A percentile compares a stretch with the other conserved stretches of the same genome.
These are phyloP conservation scores for Neocucurbitaria cava DNA, from an alignment of 2,329 filamentous ascomycete species.

Conservation along the genomic window DNA sequence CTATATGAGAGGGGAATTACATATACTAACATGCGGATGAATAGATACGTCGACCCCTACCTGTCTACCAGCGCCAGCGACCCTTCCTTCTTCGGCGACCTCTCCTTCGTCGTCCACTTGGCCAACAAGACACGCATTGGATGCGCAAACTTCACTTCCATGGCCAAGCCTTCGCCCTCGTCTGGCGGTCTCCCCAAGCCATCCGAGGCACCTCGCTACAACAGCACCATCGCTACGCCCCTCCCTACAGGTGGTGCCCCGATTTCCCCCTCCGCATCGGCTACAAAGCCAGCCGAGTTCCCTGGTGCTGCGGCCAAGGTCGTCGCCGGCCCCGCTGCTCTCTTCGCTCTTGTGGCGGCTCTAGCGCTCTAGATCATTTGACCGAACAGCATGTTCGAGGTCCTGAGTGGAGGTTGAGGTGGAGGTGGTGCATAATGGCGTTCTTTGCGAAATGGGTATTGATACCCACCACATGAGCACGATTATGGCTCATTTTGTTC, in stretches of 20 bases:
- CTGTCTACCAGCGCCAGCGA: constrained; percentile 52
- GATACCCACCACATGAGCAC: constrained; percentile 30
- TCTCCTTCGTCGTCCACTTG: constrained; percentile 62
- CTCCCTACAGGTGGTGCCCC: constrained; percentile 20
- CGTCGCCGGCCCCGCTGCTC: constrained; percentile 26
- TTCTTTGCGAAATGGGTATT: constrained; percentile 18
- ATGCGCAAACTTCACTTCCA: constrained; percentile 62
- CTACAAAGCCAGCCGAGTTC: constrained; percentile 20
- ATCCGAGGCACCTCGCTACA: constrained; percentile 17
- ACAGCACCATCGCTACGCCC: constrained; percentile 13
- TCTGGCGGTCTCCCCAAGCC: constrained; percentile 17
- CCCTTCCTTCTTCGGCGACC: constrained; percentile 61
- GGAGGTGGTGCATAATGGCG: constrained; percentile 20
- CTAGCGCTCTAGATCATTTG: constrained; percentile 31
- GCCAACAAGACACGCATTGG: constrained; percentile 61
- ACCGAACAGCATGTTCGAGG: neutral
- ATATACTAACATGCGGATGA: constrained; percentile 1
- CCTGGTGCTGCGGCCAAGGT: constrained; percentile 28
- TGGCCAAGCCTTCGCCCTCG: constrained; percentile 53
- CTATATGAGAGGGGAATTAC: neutral
- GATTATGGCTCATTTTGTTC: neutral
- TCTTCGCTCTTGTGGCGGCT: constrained; percentile 31
- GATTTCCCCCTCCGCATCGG: constrained; percentile 19
- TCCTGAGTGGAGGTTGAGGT: neutral
- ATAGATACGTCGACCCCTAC: constrained; percentile 58